Conservation (phyloP, 257 asterid species). For the Hygrophila difformis region DNA sequence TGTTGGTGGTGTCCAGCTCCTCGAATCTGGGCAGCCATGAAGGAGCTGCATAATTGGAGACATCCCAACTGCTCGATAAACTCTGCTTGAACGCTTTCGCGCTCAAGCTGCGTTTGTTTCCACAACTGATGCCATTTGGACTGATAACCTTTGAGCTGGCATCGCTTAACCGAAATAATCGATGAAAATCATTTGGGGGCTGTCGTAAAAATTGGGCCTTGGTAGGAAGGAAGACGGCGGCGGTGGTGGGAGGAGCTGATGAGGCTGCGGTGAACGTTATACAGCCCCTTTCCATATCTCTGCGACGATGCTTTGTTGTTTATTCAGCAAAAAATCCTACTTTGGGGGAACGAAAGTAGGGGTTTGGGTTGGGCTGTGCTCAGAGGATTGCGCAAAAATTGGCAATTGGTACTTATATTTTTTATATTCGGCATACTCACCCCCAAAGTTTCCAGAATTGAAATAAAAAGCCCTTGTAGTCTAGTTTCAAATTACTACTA, state of each 20-base stretch:
- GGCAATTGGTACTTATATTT: background rate
- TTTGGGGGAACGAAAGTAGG: conserved; percentile 14
- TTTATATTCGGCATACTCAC: background rate
- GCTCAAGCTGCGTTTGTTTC: conserved; percentile 14
- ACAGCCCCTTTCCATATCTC: conserved; percentile 21
- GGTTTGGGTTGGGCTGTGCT: background rate
- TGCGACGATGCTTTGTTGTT: background rate
- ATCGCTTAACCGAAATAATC: conserved; percentile 10
- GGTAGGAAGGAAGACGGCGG: conserved; percentile 17
- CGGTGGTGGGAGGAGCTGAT: conserved; percentile 21
- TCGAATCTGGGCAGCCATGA: conserved; percentile 86
- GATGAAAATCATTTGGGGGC: conserved; percentile 9
- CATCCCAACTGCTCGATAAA: conserved; percentile 53
- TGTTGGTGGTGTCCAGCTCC: conserved; percentile 91
- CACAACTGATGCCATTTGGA: conserved; percentile 4
- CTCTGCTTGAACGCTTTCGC: conserved; percentile 34
- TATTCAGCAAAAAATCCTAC: conserved; percentile 5
- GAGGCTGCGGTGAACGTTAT: conserved; percentile 23
- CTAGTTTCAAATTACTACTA: too few relatives aligned
- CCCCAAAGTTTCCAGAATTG: background rate
- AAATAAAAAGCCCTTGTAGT: conserved; percentile 7
- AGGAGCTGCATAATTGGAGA: conserved; percentile 63
- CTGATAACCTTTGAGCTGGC: conserved; percentile 2
- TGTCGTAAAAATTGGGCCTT: conserved; percentile 10
- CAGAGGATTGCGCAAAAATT: background rate